Evolutionary conservation across 2,329 filamentous ascomycete species (phyloP), one percentile per base, ranked within the genome.

Genomic region (Colletotrichum salicis): DNA sequence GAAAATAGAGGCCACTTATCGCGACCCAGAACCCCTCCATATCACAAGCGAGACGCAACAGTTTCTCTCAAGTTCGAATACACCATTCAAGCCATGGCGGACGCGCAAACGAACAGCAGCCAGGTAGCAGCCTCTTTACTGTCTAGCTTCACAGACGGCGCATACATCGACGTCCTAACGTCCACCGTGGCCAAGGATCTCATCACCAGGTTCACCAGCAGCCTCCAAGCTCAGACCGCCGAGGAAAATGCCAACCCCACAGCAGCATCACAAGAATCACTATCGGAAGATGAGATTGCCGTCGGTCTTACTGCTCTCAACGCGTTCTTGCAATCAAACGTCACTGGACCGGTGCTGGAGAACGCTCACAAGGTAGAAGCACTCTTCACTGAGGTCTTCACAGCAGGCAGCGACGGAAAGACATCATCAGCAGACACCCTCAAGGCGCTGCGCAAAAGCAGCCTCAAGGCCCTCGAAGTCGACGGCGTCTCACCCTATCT

Each of bases 401-500:
- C 67, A 6, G 33, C 45, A 41, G 37, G 37, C 29, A n/a, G 45
- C 5, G 0, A 15, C 57, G 85, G 48, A 2, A 35, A 24, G 11
- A 13, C 27, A 5, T 33, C 64, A 19, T 1, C 41, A 48, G 7
- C 41, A 22, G 65, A 72, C 24, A 56, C 12, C 12, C 55, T 66
- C 51, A 66, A 65, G 51, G 45, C 24, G 19, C 77, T 91, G 19
- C 85, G 88, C 66, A 86, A 86, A 73, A 81, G 86, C n/a, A 61
- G 67, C 6, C 48, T 67, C 4, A 60, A 54, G 22, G 89, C 89
- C 19, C 86, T 98, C 10, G 90, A 92, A 29, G 87, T 94, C 0
- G 96, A 99, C 80, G 96, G 96, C 12, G 92, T 97, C 57, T 92
- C 93, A 0, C 92, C 93, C 0, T 99, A 98, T 81, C 90, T 92